Evolutionary conservation across 2,329 filamentous ascomycete genomes (phyloP).

Genomic region (Colletotrichum cereale): DNA sequence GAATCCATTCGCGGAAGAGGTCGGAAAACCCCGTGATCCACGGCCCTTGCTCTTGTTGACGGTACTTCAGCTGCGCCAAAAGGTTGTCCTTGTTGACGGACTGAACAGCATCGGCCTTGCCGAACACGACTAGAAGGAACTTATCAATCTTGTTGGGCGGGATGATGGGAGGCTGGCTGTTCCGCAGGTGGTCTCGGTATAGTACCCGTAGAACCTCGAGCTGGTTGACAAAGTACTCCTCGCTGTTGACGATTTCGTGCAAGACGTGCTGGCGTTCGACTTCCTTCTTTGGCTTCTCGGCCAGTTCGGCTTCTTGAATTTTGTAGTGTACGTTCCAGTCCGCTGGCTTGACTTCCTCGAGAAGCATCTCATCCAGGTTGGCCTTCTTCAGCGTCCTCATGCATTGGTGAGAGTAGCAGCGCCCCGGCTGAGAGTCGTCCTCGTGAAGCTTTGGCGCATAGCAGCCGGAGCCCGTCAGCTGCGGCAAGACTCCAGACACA

Average conservation of each 20-base stretch:
- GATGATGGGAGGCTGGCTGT: conserved; percentile 83
- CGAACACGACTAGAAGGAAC: conserved; percentile 89
- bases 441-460: conserved; percentile 89
- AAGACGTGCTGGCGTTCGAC: conserved; percentile 93
- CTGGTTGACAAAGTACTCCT: conserved; percentile 91
- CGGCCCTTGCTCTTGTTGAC: conserved; percentile 95
- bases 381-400: conserved; percentile 95
- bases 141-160: conserved; percentile 80
- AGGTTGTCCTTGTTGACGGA: conserved; percentile 94
- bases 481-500: conserved; percentile 92
- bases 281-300: conserved; percentile 83
- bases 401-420: conserved; percentile 95
- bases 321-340: conserved; percentile 95
- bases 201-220: conserved; percentile 87
- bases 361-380: conserved; percentile 80
- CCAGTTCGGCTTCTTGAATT: conserved; percentile 81
- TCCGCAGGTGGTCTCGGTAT: conserved; percentile 84
- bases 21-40: conserved; percentile 96
- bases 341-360: conserved; percentile 77
- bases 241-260: conserved; percentile 94
- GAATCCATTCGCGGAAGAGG: conserved; percentile 97
- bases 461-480: conserved; percentile 91
- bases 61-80: conserved; percentile 93
- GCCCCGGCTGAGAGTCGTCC: conserved; percentile 70
- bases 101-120: conserved; percentile 88